Evolutionary conservation across 352 stramenopile species (phyloP).

Genomic region (Pythium biforme): DNA sequence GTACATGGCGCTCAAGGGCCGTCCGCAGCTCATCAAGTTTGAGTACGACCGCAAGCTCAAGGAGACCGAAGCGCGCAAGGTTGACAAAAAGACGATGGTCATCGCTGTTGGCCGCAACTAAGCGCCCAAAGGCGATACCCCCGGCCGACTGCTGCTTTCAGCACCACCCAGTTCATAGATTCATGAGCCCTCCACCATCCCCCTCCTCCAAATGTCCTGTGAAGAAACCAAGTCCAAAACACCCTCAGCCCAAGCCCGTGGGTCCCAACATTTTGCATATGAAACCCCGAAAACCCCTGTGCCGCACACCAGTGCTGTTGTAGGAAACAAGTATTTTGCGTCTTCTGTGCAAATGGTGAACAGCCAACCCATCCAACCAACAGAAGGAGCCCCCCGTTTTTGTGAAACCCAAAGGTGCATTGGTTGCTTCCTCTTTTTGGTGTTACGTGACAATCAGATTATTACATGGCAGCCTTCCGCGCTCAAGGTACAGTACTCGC

Average conservation of each 20-base stretch:
- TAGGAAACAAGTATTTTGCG: constrained; percentile 5
- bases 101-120: constrained; percentile 75
- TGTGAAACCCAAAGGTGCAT: not conserved
- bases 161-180: constrained; percentile 2
- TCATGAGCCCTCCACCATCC: not conserved
- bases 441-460: constrained; percentile 5
- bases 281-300: not conserved
- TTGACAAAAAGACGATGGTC: constrained; percentile 71
- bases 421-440: not conserved
- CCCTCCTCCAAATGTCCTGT: not conserved
- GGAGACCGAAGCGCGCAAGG: constrained; percentile 59
- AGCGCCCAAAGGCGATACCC: constrained; percentile 6
- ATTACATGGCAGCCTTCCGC: not conserved
- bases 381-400: not conserved
- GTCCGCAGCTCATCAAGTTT: constrained; percentile 70
- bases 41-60: constrained; percentile 59
- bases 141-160: not conserved
- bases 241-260: not conserved
- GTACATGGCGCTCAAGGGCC: constrained; percentile 70
- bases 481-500: not conserved
- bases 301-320: not conserved
- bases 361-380: not conserved
- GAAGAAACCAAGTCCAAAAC: not conserved
- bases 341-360: not conserved
- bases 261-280: not conserved